Evolutionary conservation across 768 basidiomycete species (phyloP).

Genomic region (Termitomyces sp.): DNA sequence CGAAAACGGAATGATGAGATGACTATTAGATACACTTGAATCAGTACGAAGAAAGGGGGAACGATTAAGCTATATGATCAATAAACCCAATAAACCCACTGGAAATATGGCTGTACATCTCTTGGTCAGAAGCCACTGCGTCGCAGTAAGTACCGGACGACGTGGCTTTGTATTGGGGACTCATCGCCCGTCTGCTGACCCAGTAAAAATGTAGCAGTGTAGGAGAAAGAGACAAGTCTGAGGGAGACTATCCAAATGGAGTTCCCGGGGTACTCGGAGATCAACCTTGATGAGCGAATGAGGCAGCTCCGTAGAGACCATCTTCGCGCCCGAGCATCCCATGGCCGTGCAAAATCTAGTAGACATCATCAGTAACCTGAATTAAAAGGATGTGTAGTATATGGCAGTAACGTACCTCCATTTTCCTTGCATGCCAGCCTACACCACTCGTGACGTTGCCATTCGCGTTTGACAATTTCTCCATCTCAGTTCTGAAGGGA

Average conservation of each 20-base stretch:
- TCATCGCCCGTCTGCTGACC: background rate
- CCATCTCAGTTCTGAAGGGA: conserved; percentile 68
- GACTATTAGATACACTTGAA: background rate
- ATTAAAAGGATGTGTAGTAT: background rate
- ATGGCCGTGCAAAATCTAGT: conserved; percentile 77
- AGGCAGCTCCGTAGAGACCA: conserved; percentile 90
- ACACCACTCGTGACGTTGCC: conserved; percentile 89
- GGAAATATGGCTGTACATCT: background rate
- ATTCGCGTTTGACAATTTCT: conserved; percentile 70
- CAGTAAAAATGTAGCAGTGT: background rate
- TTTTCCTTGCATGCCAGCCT: conserved; percentile 96
- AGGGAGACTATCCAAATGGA: background rate
- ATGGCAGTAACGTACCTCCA: conserved; percentile 70
- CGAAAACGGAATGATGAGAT: background rate
- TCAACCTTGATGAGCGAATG: conserved; percentile 90
- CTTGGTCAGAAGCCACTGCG: background rate
- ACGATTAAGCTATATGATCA: too few relatives aligned
- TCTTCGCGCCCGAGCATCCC: conserved; percentile 93
- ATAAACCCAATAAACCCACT: background rate
- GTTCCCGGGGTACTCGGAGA: background rate
- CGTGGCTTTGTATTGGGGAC: background rate
- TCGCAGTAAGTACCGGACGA: background rate
- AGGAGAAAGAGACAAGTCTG: background rate
- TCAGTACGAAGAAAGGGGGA: background rate
- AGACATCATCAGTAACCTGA: background rate